Evolutionary conservation across 2,329 filamentous ascomycete species (phyloP).

Genomic region (Colletotrichum sp.): DNA sequence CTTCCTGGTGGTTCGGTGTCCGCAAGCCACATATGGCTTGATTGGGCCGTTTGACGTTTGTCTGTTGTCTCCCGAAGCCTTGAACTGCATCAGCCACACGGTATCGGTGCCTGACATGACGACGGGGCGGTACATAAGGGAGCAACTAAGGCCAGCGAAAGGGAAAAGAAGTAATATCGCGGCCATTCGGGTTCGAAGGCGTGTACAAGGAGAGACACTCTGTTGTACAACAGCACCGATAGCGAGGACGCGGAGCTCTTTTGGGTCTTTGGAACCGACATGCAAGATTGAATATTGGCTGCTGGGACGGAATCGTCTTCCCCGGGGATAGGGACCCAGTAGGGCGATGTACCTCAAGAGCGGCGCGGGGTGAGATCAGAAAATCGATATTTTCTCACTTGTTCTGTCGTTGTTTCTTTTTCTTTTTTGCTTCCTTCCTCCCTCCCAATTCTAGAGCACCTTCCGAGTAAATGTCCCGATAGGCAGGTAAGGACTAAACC

Average conservation of each 20-base stretch:
- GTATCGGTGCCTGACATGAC: slow-evolving; percentile 15
- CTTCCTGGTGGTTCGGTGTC: neutral
- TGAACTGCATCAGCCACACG: neutral
- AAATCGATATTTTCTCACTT: neutral
- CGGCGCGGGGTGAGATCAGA: neutral
- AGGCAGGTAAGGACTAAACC: neutral
- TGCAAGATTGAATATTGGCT: neutral
- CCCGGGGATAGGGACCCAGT: neutral
- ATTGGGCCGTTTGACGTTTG: neutral
- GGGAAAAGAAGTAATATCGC: neutral
- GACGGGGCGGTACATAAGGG: neutral
- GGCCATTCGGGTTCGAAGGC: neutral
- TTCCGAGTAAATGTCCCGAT: neutral
- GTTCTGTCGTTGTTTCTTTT: neutral
- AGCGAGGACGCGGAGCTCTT: neutral
- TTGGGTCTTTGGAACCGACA: neutral
- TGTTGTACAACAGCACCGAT: neutral
- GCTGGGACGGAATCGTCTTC: neutral
- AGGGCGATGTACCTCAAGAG: neutral
- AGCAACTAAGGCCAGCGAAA: neutral
- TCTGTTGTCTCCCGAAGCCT: slow-evolving; percentile 4
- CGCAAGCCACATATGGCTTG: slow-evolving; percentile 14
- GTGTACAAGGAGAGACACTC: neutral
- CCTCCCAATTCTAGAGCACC: neutral
- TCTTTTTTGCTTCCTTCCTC: neutral